Base-by-base conservation (phyloP, 805 yeast species). In the Candida palmyrensis region DNA sequence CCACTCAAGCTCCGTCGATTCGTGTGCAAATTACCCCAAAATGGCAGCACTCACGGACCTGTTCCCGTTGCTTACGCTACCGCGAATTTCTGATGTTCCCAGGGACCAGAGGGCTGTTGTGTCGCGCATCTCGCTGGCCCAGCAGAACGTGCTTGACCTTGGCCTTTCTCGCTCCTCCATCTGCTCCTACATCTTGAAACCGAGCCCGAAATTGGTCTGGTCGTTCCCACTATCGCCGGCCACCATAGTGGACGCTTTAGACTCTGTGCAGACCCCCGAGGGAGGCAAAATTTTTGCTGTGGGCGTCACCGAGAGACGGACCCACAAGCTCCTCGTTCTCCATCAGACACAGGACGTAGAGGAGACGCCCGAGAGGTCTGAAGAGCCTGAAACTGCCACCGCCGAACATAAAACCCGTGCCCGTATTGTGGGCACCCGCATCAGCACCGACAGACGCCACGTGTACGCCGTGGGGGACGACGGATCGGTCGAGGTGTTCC, bases 201-300 rank as follows among this genome's bases (percentile, higher is more conserved):
- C 81, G 12, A 63, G 77, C 10, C 81, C 81, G n/a, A 72, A 68
- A 39, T 54, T 75, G 50, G 55, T 66, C 25, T 74, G 79, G 79
- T 69, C 78, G 3, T 60, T 64, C 44, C 69, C 79, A 14, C 56
- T 75, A 29, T 62, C 75, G 13, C 79, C 79, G 5, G 58, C 62
- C 18, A 55, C 70, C 13, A 38, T 55, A 2, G 67, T 73, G 14
- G 65, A 66, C 29, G 49, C 67, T 29, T 48, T 75, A 56, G 77
- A 60, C 25, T 48, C 47, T 6, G 32, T 30, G 8, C n/a, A 20
- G n/a, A 26, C 25, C 8, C 32, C 33, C 6, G 32, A 25, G 18
- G 25, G 29, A 7, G 29, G 23, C 16, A 51, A 55, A 30, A 33
- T 60, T 4, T 66, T 56, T 35, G 50, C 62, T n/a, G 53, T 69